These are phyloP conservation scores for Kluyveromyces starmeri DNA, from an alignment of 805 yeast species.

Conservation along the genomic window DNA sequence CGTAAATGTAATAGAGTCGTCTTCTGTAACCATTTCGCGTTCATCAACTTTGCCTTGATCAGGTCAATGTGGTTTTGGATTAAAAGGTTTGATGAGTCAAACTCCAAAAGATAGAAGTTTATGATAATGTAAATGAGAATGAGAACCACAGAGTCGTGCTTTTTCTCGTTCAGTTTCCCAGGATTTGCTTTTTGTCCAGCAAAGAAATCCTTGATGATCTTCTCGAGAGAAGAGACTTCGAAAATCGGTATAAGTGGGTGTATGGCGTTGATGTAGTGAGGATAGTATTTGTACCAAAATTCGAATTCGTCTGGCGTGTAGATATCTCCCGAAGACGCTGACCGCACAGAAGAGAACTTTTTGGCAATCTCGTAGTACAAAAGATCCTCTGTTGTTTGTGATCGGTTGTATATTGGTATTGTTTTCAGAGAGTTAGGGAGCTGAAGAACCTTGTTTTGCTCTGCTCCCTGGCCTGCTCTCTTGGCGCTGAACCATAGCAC, in stretches of 20 bases:
- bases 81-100: background rate
- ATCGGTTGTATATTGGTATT: background rate
- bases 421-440: conserved; percentile 3
- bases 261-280: conserved; percentile 17
- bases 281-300: conserved; percentile 16
- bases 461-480: background rate
- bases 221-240: conserved; percentile 11
- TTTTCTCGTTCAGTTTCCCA: conserved; percentile 1
- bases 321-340: background rate
- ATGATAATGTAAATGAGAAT: conserved; percentile 1
- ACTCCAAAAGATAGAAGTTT: conserved; percentile 1
- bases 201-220: conserved; percentile 15
- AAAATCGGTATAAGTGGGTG: conserved; percentile 20
- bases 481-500: background rate
- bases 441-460: background rate
- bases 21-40: conserved; percentile 21
- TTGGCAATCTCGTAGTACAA: conserved; percentile 2
- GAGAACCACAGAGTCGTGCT: background rate
- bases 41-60: background rate
- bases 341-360: background rate
- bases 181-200: conserved; percentile 3
- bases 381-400: conserved; percentile 2
- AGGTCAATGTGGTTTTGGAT: conserved; percentile 3
- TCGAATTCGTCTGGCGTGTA: conserved; percentile 13
- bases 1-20: conserved; percentile 24